A percentile compares a stretch with the other conserved stretches of the same genome.
Conservation (phyloP, 2,329 filamentous ascomycete species). For the Zymoseptoria brevis region DNA sequence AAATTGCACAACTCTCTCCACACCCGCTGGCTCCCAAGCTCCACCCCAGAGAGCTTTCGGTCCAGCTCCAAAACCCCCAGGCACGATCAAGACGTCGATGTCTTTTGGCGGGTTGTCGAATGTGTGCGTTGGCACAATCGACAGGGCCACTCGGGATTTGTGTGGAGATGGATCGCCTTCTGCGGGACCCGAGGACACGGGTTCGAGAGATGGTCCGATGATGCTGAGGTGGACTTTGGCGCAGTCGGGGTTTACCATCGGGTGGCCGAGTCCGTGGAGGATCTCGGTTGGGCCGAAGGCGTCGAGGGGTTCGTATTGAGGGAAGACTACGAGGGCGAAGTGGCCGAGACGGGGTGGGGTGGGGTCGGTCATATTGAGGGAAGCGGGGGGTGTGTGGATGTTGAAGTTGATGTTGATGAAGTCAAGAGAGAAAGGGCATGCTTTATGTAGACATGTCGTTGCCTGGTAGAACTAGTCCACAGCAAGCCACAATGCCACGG, state of each 20-base stretch:
- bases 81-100: slow-evolving; percentile 58
- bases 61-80: slow-evolving; percentile 50
- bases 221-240: background rate
- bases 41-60: background rate
- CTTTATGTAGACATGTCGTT: background rate
- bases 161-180: background rate
- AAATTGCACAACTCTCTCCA: background rate
- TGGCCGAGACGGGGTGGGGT: background rate
- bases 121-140: slow-evolving; percentile 43
- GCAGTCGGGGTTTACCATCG: background rate
- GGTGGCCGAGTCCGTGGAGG: slow-evolving; percentile 9
- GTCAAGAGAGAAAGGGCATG: no score
- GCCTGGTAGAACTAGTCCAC: no score
- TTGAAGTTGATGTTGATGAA: background rate
- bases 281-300: slow-evolving; percentile 15
- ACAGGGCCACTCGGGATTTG: background rate
- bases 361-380: background rate
- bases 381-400: background rate
- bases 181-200: background rate
- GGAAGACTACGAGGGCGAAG: slow-evolving; percentile 14
- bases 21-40: background rate
- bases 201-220: background rate
- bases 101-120: slow-evolving; percentile 42
- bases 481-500: no score
- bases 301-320: slow-evolving; percentile 16